Percentiles rank a stretch among this genome's conserved stretches.
Evolutionary conservation across 1,139 yeast genomes (phyloP).

Genomic region (Citeromyces siamensis): DNA sequence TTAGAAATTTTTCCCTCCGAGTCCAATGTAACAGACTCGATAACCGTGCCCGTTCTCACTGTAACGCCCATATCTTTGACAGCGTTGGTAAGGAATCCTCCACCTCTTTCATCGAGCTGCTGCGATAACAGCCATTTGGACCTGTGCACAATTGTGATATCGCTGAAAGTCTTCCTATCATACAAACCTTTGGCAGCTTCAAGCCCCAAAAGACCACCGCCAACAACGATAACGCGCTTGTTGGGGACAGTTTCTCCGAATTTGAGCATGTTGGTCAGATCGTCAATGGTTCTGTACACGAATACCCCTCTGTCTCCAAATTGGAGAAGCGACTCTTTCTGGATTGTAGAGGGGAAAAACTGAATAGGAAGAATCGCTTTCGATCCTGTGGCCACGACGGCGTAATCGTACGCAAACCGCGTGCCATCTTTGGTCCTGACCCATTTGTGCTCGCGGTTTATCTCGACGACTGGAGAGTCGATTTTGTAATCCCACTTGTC

Average conservation of each 20-base stretch:
- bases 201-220: constrained; percentile 21
- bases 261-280: constrained; percentile 17
- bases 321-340: constrained; percentile 6
- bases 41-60: constrained; percentile 17
- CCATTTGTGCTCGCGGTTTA: constrained; percentile 13
- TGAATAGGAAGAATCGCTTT: constrained; percentile 17
- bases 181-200: constrained; percentile 23
- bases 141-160: constrained; percentile 20
- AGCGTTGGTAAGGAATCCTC: constrained; percentile 16
- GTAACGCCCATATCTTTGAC: constrained; percentile 19
- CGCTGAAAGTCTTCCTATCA: constrained; percentile 17
- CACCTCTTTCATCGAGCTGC: constrained; percentile 21
- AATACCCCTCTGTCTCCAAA: constrained; percentile 16
- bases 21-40: constrained; percentile 15
- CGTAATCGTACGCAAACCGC: constrained; percentile 14
- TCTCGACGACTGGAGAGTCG: constrained; percentile 15
- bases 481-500: constrained; percentile 19
- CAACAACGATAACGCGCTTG: constrained; percentile 20
- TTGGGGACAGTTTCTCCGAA: constrained; percentile 11
- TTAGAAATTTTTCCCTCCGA: constrained; percentile 12
- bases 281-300: constrained; percentile 21
- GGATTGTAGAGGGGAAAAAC: constrained; percentile 11
- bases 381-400: constrained; percentile 22
- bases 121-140: constrained; percentile 20
- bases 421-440: constrained; percentile 15